A percentile compares a stretch with the other conserved stretches of the same genome.
Evolutionary conservation across 139 green algal species (phyloP).

Genomic region (Coelastrella sp.): DNA sequence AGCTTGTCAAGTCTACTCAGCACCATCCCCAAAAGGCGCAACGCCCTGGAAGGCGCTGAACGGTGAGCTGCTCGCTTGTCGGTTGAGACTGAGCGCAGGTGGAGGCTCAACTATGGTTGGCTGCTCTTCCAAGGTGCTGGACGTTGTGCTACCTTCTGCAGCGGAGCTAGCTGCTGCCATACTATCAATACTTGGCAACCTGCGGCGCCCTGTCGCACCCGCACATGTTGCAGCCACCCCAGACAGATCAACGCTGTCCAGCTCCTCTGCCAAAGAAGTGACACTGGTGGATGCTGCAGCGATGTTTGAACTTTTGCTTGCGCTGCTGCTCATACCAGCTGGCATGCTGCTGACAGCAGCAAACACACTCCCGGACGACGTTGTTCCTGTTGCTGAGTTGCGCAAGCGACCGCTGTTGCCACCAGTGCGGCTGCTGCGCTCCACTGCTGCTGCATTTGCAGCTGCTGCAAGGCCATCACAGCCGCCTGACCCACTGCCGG

Average conservation of each 20-base stretch:
- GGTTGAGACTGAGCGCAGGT: not conserved
- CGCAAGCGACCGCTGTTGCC: slow-evolving; percentile 12
- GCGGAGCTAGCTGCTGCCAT: slow-evolving; percentile 10
- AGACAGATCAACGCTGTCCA: slow-evolving; percentile 43
- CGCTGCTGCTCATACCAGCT: not conserved
- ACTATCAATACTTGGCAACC: not conserved
- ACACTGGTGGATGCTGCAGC: not conserved
- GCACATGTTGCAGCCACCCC: not conserved
- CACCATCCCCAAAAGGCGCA: not conserved
- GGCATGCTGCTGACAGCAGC: not conserved
- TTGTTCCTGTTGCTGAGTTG: not conserved
- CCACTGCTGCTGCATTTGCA: not conserved
- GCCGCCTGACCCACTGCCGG: not conserved
- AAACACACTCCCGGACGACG: not conserved
- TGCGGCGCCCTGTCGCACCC: not conserved
- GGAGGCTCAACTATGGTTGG: slow-evolving; percentile 28
- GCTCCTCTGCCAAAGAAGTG: not conserved
- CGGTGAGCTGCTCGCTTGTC: slow-evolving; percentile 31
- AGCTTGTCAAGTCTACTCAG: not conserved
- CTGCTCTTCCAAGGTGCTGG: slow-evolving; percentile 29
- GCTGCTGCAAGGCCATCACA: not conserved
- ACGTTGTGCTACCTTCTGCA: slow-evolving; percentile 10
- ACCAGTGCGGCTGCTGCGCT: not conserved
- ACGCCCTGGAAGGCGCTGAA: slow-evolving; percentile 41
- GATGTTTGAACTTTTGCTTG: not conserved